A percentile compares a stretch with the other conserved stretches of the same genome.
phyloP scores from a whole-genome alignment of 345 rosid species.

The Moricandia moricandioides region DNA sequence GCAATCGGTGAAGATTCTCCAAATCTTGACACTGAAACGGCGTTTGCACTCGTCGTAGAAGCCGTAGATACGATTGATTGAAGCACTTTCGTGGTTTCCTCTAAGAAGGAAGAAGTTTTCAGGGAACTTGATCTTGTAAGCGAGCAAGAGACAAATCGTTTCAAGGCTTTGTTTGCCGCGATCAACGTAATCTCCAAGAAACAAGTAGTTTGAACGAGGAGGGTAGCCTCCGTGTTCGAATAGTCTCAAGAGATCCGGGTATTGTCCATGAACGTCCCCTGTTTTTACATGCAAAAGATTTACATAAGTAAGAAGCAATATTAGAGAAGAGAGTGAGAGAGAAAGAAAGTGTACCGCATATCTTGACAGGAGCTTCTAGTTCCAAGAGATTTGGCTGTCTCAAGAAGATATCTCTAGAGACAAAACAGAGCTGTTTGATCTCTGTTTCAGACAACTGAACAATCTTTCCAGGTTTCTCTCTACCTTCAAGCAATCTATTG shows the following conservation, averaged over 20 bases:
- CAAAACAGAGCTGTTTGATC: slow-evolving; percentile 67
- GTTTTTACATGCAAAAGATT: slow-evolving; percentile 14
- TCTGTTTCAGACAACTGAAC: slow-evolving; percentile 68
- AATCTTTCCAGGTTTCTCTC: slow-evolving; percentile 65
- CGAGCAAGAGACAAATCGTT: slow-evolving; percentile 86
- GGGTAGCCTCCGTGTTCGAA: slow-evolving; percentile 82
- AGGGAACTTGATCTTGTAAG: slow-evolving; percentile 80
- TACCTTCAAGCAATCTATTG: slow-evolving; percentile 60
- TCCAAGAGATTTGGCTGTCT: slow-evolving; percentile 75
- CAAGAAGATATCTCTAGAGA: slow-evolving; percentile 61
- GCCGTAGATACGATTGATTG: slow-evolving; percentile 82
- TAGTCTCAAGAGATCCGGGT: slow-evolving; percentile 82
- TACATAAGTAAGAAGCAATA: slow-evolving; percentile 6
- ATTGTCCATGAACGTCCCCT: slow-evolving; percentile 96
- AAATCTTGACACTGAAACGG: slow-evolving; percentile 63
- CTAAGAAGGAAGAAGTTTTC: slow-evolving; percentile 74
- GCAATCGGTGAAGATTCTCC: slow-evolving; percentile 76
- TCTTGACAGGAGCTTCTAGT: slow-evolving; percentile 80
- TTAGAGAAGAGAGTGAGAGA: slow-evolving; percentile 9
- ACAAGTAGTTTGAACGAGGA: slow-evolving; percentile 78
- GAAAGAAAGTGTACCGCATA: slow-evolving; percentile 55
- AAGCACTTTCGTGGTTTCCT: slow-evolving; percentile 92
- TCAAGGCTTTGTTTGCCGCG: slow-evolving; percentile 89
- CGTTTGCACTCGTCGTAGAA: slow-evolving; percentile 88
- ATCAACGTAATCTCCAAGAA: slow-evolving; percentile 89